Conservation (phyloP, 2,329 filamentous ascomycete genomes). For the Metarhizium album region DNA sequence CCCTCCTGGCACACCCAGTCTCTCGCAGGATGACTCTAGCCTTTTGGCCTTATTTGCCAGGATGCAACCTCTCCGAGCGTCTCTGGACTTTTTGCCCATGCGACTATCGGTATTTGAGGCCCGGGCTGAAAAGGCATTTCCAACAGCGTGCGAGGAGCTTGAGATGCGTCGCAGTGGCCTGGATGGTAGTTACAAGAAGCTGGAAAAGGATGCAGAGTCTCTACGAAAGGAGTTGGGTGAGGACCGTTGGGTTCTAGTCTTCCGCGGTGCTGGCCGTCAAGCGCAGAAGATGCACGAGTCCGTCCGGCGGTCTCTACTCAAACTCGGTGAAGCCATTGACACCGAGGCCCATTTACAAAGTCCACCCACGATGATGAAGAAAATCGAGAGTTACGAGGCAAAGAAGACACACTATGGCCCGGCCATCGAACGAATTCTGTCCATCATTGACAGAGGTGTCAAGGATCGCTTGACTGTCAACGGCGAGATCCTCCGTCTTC, state of each 20-base stretch:
- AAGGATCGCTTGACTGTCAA: constrained; percentile 93
- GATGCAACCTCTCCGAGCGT: constrained; percentile 88
- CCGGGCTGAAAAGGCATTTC: constrained; percentile 68
- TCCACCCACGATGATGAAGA: constrained; percentile 60
- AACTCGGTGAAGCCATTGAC: constrained; percentile 72
- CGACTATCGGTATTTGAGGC: constrained; percentile 75
- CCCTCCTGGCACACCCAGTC: constrained; percentile 43
- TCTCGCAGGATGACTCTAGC: constrained; percentile 72
- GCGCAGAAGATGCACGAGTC: constrained; percentile 96
- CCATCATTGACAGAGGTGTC: constrained; percentile 92
- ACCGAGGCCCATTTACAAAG: constrained; percentile 63
- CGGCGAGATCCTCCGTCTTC: constrained; percentile 80
- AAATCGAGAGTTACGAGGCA: constrained; percentile 85
- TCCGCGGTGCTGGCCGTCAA: constrained; percentile 82
- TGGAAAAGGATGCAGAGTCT: constrained; percentile 84
- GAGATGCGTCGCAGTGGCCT: constrained; percentile 63
- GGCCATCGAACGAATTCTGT: constrained; percentile 81
- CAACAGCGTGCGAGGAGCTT: constrained; percentile 82
- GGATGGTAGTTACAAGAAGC: constrained; percentile 76
- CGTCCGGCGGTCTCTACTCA: constrained; percentile 74
- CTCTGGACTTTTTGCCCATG: constrained; percentile 93
- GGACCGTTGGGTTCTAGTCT: constrained; percentile 92
- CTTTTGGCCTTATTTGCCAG: constrained; percentile 84
- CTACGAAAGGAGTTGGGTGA: constrained; percentile 84
- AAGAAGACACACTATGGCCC: constrained; percentile 93